Evolutionary conservation across 2,329 filamentous ascomycete species (phyloP).

Genomic region (Neonectria hederae): DNA sequence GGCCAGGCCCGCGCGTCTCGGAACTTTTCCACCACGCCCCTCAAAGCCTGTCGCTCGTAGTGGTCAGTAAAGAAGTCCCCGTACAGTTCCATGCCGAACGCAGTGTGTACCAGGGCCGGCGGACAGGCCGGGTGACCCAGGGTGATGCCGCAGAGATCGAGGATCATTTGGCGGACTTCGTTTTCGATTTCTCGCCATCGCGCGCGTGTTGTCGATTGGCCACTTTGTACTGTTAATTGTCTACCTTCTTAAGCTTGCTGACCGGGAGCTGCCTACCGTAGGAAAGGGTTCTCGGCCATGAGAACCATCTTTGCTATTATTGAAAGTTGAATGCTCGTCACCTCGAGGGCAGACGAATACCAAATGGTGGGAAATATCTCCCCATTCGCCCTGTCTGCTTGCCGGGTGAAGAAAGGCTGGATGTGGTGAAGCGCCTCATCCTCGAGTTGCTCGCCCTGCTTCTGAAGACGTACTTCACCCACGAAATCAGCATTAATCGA

Average conservation of each 20-base stretch:
- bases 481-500: constrained; percentile 8
- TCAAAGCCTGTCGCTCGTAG: constrained; percentile 50
- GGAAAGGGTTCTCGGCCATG: constrained; percentile 50
- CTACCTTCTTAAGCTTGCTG: neutral
- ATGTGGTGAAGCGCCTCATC: constrained; percentile 44
- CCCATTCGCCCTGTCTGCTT: constrained; percentile 49
- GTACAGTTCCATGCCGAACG: constrained; percentile 53
- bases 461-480: constrained; percentile 46
- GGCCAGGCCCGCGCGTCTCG: constrained; percentile 54
- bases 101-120: constrained; percentile 51
- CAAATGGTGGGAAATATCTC: constrained; percentile 53
- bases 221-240: constrained; percentile 34
- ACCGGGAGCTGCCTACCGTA: constrained; percentile 43
- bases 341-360: constrained; percentile 52
- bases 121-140: constrained; percentile 51
- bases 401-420: constrained; percentile 47
- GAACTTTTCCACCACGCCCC: constrained; percentile 55
- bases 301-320: constrained; percentile 53
- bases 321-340: constrained; percentile 52
- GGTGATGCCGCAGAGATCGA: constrained; percentile 53
- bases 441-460: constrained; percentile 50
- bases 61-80: constrained; percentile 54
- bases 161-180: constrained; percentile 49
- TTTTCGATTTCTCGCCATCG: constrained; percentile 50
- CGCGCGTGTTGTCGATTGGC: constrained; percentile 40